A percentile compares a stretch with the other conserved stretches of the same genome.
These are phyloP conservation scores for Leptographium lundbergii DNA, from an alignment of 2,329 filamentous ascomycete genomes.

Conservation along the genomic window DNA sequence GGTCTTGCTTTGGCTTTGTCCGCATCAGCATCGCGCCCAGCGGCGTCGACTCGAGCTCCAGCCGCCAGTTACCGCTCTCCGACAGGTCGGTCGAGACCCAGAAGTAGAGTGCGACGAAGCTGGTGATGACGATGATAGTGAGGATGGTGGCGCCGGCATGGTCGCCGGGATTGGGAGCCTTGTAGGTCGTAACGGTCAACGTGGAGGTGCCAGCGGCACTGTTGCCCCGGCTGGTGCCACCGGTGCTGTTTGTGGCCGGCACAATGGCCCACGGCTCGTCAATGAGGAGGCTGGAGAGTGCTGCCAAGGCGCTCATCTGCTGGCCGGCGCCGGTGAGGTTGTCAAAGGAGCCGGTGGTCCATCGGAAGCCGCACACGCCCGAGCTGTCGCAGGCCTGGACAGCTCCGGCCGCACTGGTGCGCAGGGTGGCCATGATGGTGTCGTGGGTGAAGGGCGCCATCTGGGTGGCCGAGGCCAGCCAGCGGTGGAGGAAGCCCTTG, in stretches of 20 bases:
- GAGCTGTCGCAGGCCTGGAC: conserved; percentile 44
- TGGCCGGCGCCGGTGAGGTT: conserved; percentile 36
- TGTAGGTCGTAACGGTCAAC: conserved; percentile 11
- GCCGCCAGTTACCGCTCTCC: conserved; percentile 3
- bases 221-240: conserved; percentile 13
- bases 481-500: conserved; percentile 57
- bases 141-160: conserved; percentile 53
- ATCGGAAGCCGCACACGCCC: conserved; percentile 51
- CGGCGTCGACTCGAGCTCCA: background rate
- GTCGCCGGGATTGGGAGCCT: conserved; percentile 43
- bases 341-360: conserved; percentile 32
- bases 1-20: background rate
- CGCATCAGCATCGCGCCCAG: background rate
- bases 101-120: conserved; percentile 37
- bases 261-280: conserved; percentile 13
- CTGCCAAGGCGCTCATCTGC: conserved; percentile 38
- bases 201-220: background rate
- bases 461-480: conserved; percentile 48
- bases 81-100: conserved; percentile 15
- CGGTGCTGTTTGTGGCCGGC: conserved; percentile 22
- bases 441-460: conserved; percentile 47
- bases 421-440: conserved; percentile 43
- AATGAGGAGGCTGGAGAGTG: conserved; percentile 31
- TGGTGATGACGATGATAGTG: conserved; percentile 35
- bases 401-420: conserved; percentile 43